These are phyloP conservation scores for Corylus heterophylla DNA, from an alignment of 306 rosid species.

Conservation along the genomic window DNA sequence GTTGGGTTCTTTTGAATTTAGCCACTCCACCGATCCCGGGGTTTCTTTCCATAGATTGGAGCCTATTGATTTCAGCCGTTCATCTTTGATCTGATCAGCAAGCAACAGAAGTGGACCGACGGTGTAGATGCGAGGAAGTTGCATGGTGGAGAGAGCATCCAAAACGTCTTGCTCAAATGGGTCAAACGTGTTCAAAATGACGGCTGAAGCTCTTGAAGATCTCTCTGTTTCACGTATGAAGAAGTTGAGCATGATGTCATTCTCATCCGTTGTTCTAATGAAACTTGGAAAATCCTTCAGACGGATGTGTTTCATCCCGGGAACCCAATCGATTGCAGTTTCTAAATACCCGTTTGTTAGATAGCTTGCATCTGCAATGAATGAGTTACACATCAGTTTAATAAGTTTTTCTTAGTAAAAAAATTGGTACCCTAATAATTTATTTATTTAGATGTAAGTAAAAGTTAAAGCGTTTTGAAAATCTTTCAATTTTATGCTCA, in stretches of 20 bases:
- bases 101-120: constrained; percentile 5
- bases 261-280: neutral
- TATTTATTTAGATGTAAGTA: neutral
- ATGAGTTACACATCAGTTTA: too few species aligned
- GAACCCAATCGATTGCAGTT: neutral
- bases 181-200: constrained; percentile 16
- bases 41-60: constrained; percentile 30
- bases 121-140: neutral
- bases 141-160: neutral
- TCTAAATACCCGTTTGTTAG: constrained; percentile 13
- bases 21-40: constrained; percentile 18
- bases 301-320: neutral
- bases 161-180: constrained; percentile 3
- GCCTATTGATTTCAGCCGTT: neutral
- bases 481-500: too few species aligned
- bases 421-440: too few species aligned
- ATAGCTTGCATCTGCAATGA: neutral
- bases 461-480: neutral
- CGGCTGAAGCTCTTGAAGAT: neutral
- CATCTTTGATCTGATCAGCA: neutral
- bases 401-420: too few species aligned
- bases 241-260: constrained; percentile 4
- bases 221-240: neutral
- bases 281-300: constrained; percentile 4
- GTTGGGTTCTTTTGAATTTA: constrained; percentile 12